Percentiles rank a stretch among this genome's conserved stretches.
phyloP scores from a whole-genome alignment of 1,139 yeast genomes.

The Saccharomyces hybrid region DNA sequence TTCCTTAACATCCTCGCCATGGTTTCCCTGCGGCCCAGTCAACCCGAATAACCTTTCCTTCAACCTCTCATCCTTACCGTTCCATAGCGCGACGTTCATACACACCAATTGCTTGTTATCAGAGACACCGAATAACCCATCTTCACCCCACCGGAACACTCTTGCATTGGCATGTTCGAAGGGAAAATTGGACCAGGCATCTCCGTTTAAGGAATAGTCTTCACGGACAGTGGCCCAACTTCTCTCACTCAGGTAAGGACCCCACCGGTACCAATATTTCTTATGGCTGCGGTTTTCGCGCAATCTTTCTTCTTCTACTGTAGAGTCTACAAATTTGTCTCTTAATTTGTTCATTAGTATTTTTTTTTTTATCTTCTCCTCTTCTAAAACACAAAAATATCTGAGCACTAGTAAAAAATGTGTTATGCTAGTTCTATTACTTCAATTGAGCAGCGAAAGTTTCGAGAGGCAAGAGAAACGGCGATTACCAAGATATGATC shows the following conservation, averaged over 20 bases:
- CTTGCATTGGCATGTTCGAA: slow-evolving; percentile 82
- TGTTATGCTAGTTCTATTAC: not conserved
- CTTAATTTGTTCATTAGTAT: slow-evolving; percentile 16
- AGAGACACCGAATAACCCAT: slow-evolving; percentile 86
- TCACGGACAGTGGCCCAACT: slow-evolving; percentile 94
- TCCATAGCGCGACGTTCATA: slow-evolving; percentile 82
- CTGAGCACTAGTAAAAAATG: not conserved
- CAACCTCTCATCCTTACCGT: slow-evolving; percentile 76
- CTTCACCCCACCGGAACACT: slow-evolving; percentile 94
- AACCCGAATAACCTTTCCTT: slow-evolving; percentile 86
- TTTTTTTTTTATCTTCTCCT: not conserved
- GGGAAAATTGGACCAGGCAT: slow-evolving; percentile 89
- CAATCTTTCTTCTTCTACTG: slow-evolving; percentile 66
- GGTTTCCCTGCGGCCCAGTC: slow-evolving; percentile 91
- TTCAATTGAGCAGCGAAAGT: not conserved
- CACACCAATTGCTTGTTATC: slow-evolving; percentile 80
- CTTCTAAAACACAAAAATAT: not conserved
- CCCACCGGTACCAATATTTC: slow-evolving; percentile 84
- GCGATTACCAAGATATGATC: not conserved
- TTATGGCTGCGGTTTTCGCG: slow-evolving; percentile 48
- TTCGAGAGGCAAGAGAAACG: not conserved
- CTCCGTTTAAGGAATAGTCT: slow-evolving; percentile 81
- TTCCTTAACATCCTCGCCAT: slow-evolving; percentile 93
- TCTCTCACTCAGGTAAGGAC: slow-evolving; percentile 84
- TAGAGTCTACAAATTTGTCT: slow-evolving; percentile 31